These are phyloP conservation scores for Penicillium cinerascens DNA, from an alignment of 495 filamentous ascomycete species.

Conservation along the genomic window DNA sequence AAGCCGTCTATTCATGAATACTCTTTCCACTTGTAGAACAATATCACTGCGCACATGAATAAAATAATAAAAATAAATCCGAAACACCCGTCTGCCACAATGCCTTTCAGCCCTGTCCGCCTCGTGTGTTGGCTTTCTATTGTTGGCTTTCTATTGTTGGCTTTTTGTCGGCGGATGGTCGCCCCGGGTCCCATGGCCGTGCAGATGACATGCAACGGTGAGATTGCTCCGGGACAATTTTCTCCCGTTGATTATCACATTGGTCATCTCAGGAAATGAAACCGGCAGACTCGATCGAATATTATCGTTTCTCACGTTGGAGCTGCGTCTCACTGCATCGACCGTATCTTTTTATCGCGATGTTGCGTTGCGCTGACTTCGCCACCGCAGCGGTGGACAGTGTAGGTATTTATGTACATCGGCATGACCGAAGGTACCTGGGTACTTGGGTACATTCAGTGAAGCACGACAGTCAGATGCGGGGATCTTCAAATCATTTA, in stretches of 20 bases:
- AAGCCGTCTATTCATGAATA: slow-evolving; percentile 1
- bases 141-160: too few species aligned
- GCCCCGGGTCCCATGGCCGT: slow-evolving; percentile 2
- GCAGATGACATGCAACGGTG: slow-evolving; percentile 17
- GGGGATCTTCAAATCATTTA: neutral
- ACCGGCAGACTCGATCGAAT: neutral
- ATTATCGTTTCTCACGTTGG: neutral
- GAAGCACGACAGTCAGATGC: neutral
- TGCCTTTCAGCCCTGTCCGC: slow-evolving; percentile 6
- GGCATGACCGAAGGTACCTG: neutral
- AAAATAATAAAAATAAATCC: neutral
- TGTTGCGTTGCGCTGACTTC: neutral
- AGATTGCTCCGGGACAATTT: neutral
- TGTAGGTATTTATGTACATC: neutral
- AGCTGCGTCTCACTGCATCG: neutral
- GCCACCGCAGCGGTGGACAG: neutral
- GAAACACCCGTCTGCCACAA: neutral
- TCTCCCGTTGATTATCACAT: too few species aligned
- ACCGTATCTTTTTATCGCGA: neutral
- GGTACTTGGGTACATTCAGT: neutral
- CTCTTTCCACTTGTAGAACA: neutral
- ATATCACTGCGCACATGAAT: neutral
- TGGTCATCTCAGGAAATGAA: neutral
- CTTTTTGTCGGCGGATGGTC: neutral
- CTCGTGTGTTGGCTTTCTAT: too few species aligned